Conservation (phyloP, 495 filamentous ascomycete species). For the Penicillium malachiteum region DNA sequence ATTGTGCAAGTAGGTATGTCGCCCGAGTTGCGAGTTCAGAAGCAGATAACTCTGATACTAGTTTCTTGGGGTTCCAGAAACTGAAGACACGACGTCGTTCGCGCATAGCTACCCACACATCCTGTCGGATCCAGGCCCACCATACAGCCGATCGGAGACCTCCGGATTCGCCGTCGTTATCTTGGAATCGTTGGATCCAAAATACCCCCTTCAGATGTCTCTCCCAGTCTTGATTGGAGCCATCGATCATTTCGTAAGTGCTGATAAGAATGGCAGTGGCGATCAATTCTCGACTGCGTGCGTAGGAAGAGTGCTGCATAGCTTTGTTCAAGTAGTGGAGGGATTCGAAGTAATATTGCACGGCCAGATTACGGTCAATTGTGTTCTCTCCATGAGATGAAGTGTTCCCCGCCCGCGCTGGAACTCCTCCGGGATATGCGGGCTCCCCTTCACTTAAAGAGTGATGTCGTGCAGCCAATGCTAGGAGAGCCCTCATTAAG, state of each 20-base stretch:
- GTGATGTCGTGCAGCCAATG: slow-evolving; percentile 23
- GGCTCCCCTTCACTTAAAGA: slow-evolving; percentile 11
- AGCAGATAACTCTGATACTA: neutral
- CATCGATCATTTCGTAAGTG: slow-evolving; percentile 26
- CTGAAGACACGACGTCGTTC: slow-evolving; percentile 16
- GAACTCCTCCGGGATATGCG: neutral
- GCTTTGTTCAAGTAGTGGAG: slow-evolving; percentile 22
- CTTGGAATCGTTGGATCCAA: slow-evolving; percentile 24
- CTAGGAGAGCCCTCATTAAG: slow-evolving; percentile 29
- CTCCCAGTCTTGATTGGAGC: slow-evolving; percentile 24
- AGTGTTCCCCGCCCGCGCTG: neutral
- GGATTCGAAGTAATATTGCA: slow-evolving; percentile 24
- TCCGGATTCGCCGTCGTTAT: slow-evolving; percentile 23
- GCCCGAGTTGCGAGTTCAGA: slow-evolving; percentile 19
- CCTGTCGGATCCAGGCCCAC: slow-evolving; percentile 26
- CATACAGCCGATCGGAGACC: slow-evolving; percentile 19
- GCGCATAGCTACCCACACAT: slow-evolving; percentile 23
- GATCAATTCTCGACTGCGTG: slow-evolving; percentile 18
- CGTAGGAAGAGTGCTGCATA: slow-evolving; percentile 20
- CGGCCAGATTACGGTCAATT: slow-evolving; percentile 18
- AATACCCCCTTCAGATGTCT: slow-evolving; percentile 22
- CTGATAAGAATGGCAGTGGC: slow-evolving; percentile 21
- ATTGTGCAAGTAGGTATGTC: slow-evolving; percentile 16
- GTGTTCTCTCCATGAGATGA: neutral
- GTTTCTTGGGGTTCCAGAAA: slow-evolving; percentile 18